Percentiles rank a stretch among this genome's conserved stretches.
These are phyloP conservation scores for Phytopythium ostracodes DNA, from an alignment of 352 stramenopile genomes.

Conservation along the genomic window DNA sequence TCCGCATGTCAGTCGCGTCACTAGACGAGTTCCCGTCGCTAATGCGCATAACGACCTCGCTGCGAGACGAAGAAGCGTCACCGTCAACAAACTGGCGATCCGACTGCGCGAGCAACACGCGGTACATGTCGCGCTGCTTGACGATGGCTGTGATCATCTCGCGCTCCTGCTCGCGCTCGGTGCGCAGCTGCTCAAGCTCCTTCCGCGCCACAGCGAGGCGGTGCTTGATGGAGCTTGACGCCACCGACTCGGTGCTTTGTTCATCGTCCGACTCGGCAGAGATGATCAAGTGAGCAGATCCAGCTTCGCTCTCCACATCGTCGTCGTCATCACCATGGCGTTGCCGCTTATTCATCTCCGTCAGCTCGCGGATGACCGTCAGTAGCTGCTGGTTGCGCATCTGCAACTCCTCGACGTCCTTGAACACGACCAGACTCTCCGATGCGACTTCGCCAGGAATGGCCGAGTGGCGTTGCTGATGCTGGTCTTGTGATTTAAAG, in stretches of 20 bases:
- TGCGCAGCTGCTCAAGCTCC: conserved; percentile 79
- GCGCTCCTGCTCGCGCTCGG: conserved; percentile 68
- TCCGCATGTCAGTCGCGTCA: conserved; percentile 32
- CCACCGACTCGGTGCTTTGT: conserved; percentile 17
- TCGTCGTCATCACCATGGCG: conserved; percentile 20
- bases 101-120: conserved; percentile 87
- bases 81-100: conserved; percentile 67
- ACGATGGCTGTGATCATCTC: conserved; percentile 93
- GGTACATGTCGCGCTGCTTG: conserved; percentile 96
- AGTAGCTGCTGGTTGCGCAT: conserved; percentile 90
- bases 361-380: conserved; percentile 70
- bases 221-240: conserved; percentile 37
- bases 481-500: conserved; percentile 66
- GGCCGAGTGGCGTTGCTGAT: conserved; percentile 11
- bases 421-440: conserved; percentile 84
- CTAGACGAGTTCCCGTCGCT: conserved; percentile 1
- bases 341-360: conserved; percentile 35
- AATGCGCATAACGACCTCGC: not conserved
- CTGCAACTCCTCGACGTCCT: conserved; percentile 88
- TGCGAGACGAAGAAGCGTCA: conserved; percentile 4
- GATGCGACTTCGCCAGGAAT: conserved; percentile 30
- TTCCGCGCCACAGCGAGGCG: conserved; percentile 53
- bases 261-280: conserved; percentile 68
- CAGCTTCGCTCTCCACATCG: conserved; percentile 9
- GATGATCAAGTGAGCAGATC: conserved; percentile 40